phyloP scores from a whole-genome alignment of 1,284 basidiomycete genomes.

The Ganoderma sp. region DNA sequence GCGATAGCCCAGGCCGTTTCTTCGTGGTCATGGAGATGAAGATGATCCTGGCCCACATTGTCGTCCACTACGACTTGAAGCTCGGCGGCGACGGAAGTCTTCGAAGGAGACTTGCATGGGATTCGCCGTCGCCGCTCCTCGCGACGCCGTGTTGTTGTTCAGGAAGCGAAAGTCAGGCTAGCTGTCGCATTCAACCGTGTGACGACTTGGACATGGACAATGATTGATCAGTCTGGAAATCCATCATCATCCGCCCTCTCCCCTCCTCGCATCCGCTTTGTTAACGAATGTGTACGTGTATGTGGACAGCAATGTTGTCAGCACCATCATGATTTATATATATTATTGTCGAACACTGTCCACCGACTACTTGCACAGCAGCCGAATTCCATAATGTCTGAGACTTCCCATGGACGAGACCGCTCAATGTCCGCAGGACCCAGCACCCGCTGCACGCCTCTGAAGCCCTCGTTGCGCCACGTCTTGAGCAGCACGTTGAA shows the following conservation, averaged over 20 bases:
- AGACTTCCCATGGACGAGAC: too few species aligned
- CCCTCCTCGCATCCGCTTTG: not conserved
- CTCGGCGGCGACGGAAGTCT: not conserved
- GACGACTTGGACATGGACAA: not conserved
- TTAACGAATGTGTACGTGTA: too few species aligned
- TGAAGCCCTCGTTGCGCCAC: constrained; percentile 89
- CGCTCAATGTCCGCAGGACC: constrained; percentile 64
- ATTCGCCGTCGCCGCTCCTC: not conserved
- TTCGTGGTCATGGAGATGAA: constrained; percentile 31
- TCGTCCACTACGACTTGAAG: constrained; percentile 25
- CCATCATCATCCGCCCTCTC: not conserved
- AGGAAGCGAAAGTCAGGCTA: not conserved
- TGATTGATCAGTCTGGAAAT: not conserved
- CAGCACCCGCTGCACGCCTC: constrained; percentile 90
- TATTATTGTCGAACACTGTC: too few species aligned
- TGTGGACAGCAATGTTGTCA: too few species aligned
- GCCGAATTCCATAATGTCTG: too few species aligned
- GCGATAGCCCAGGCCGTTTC: constrained; percentile 30
- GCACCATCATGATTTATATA: too few species aligned
- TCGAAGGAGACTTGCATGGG: not conserved
- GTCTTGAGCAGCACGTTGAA: constrained; percentile 90
- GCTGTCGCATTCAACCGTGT: not conserved
- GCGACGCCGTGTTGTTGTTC: not conserved
- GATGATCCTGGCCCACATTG: constrained; percentile 25
- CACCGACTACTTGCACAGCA: too few species aligned